A percentile compares a stretch with the other conserved stretches of the same genome.
Evolutionary conservation across 2,329 filamentous ascomycete species (phyloP).

Genomic region (Cryphonectria naterciae): DNA sequence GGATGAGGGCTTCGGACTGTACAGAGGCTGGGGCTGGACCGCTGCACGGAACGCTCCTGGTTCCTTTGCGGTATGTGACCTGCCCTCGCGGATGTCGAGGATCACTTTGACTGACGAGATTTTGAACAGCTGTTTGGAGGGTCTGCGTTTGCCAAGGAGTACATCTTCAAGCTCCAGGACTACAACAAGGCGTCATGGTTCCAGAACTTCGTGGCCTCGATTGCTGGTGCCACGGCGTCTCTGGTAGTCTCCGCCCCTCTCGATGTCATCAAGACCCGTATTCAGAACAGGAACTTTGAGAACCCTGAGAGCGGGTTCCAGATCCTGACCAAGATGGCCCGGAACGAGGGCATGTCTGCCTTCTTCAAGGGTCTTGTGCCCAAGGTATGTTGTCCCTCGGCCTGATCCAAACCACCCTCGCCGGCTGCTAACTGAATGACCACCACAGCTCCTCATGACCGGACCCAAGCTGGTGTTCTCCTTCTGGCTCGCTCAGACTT

Average conservation of each 20-base stretch:
- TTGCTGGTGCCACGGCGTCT: conserved; percentile 93
- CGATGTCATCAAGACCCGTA: conserved; percentile 97
- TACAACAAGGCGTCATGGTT: conserved; percentile 95
- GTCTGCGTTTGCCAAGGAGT: conserved; percentile 96
- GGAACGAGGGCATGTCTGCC: conserved; percentile 79
- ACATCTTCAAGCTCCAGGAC: conserved; percentile 84
- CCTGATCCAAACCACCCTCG: background rate
- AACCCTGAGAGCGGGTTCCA: conserved; percentile 93
- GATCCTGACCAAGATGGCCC: conserved; percentile 91
- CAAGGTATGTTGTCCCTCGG: conserved; percentile 60
- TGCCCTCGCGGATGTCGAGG: conserved; percentile 37
- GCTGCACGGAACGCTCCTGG: conserved; percentile 95
- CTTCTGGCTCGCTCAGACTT: conserved; percentile 98
- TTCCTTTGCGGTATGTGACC: conserved; percentile 77
- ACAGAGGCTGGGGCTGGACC: conserved; percentile 97
- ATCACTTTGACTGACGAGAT: background rate
- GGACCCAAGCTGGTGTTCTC: conserved; percentile 99
- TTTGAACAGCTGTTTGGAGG: conserved; percentile 82
- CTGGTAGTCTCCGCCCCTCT: conserved; percentile 93
- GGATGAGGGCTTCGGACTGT: conserved; percentile 94
- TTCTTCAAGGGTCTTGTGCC: conserved; percentile 99
- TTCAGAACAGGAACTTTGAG: conserved; percentile 98
- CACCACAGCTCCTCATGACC: conserved; percentile 83
- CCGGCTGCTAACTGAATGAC: background rate
- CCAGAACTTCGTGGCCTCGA: conserved; percentile 97